Base-by-base conservation (phyloP, 139 green algal genomes). In the Nannochloris sp. region DNA sequence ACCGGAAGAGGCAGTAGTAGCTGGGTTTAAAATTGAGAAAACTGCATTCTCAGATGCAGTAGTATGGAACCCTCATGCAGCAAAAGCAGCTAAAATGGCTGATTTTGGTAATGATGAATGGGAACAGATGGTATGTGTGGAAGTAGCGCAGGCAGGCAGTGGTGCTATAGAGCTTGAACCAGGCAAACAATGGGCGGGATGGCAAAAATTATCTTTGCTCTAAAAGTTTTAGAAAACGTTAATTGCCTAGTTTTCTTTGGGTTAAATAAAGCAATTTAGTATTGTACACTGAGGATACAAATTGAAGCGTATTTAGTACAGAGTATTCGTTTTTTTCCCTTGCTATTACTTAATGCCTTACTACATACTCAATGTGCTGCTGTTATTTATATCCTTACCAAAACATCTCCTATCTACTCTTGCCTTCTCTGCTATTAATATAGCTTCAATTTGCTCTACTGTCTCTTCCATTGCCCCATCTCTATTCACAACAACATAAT, bases 401-500 rank as follows among this genome's bases (percentile, higher is more conserved):
- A n/a, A n/a, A n/a, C n/a, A 35, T 19, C 33, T 65, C 27, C 59
- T 54, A 57, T 13, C 25, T 32, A 53, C 59, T 24, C 14, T 55
- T 39, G 39, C 12, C 60, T 85, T 96, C 71, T 96, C 90, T 10
- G 87, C 92, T 30, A 87, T 72, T 32, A 97, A 89, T 65, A 97
- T 96, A 12, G 73, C 70, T 8, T 72, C 67, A 7, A 97, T 71
- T 37, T 81, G 51, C 10, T 45, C 46, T 32, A 95, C 92, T 7
- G 88, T 87, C 2, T 81, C 53, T 8, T 97, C 84, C 54, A 97
- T 73, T 64, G 81, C 34, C 1, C 85, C 86, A 23, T 93, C 81
- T 24, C 71, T 45, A 64, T 97, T 97, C 1, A 95, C 85, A 12
- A 97, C 87, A 42, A 68, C 82, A 71, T 97, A 97, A 62, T 97